Conservation (phyloP, 805 yeast genomes). For the Sungouiella thailandica region DNA sequence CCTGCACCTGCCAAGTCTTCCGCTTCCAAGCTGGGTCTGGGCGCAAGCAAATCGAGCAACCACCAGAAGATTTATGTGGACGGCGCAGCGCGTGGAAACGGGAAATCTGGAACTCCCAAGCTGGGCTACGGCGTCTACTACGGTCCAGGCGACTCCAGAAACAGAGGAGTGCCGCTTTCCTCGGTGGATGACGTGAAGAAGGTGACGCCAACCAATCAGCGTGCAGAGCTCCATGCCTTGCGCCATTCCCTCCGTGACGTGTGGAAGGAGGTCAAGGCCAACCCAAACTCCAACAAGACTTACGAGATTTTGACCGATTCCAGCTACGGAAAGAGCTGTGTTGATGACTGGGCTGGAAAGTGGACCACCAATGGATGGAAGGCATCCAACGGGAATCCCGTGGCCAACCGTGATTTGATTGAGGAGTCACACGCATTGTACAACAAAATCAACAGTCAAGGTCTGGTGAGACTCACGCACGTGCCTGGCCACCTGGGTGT, state of each 20-base stretch:
- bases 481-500: constrained; percentile 71
- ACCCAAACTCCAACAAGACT: constrained; percentile 3
- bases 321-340: constrained; percentile 51
- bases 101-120: constrained; percentile 29
- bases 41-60: too few species aligned
- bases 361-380: constrained; percentile 60
- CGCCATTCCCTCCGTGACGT: constrained; percentile 36
- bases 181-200: constrained; percentile 15
- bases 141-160: constrained; percentile 51
- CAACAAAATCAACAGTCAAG: constrained; percentile 32
- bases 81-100: constrained; percentile 70
- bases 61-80: constrained; percentile 54
- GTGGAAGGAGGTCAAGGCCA: constrained; percentile 13
- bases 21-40: too few species aligned
- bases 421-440: constrained; percentile 21
- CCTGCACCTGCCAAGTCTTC: background rate
- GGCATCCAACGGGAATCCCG: constrained; percentile 37
- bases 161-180: constrained; percentile 50
- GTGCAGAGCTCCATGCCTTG: constrained; percentile 76
- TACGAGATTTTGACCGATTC: constrained; percentile 66
- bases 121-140: constrained; percentile 79
- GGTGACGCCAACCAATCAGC: constrained; percentile 60
- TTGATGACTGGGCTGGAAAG: constrained; percentile 50
- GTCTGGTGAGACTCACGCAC: constrained; percentile 46
- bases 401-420: constrained; percentile 52